Base-by-base conservation (phyloP, 768 basidiomycete species). In the Suillus subluteus region DNA sequence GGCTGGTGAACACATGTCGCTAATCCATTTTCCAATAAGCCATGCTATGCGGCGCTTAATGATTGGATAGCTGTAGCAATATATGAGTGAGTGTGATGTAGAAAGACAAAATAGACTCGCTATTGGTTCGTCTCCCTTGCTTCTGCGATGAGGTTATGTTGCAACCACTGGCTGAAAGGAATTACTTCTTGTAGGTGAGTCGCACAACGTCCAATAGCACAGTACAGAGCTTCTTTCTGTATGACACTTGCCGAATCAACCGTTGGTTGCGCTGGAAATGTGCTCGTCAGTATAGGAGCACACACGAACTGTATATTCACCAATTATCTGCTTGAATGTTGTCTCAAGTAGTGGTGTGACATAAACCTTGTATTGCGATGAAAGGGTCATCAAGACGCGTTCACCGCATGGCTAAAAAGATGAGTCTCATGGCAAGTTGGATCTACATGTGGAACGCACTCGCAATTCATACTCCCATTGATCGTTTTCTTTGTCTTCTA, bases 21-120 rank as follows among this genome's bases (percentile, higher is more conserved):
- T 81, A 41, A 95, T 84, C 92, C 94, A 95, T 82, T 90, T 91
- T 32, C 96, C 96, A 56, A 98, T 85, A 5, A 98, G 81, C 95
- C 96, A 98, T 1, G 96, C 95, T 69, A 98, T 91, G 40, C 96
- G 87, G n/a, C 95, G 87, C 76, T 98, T 97, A 67, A 99, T 87
- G 63, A 99, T 92, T 0, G 93, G 91, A 74, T 91, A 95, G 65
- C 96, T 97, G 65, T 37, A 50, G 40, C 41, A 50, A 63, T 62
- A 61, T 67, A 65, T 73, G 26, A 66, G 58, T 23, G 41, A n/a
- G 43, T 58, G 64, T 65, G 37, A 13, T 8, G 23, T 11, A 40
- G 32, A 41, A 62, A 26, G 26, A 56, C 38, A 40, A 58, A 63
- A 58, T 4, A 54, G 35, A 41, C 84, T 62, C 71, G 91, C 92